Evolutionary conservation across 129 eudicot genomes (phyloP), one percentile per base, ranked within the genome.

Genomic region (Centella asiatica): DNA sequence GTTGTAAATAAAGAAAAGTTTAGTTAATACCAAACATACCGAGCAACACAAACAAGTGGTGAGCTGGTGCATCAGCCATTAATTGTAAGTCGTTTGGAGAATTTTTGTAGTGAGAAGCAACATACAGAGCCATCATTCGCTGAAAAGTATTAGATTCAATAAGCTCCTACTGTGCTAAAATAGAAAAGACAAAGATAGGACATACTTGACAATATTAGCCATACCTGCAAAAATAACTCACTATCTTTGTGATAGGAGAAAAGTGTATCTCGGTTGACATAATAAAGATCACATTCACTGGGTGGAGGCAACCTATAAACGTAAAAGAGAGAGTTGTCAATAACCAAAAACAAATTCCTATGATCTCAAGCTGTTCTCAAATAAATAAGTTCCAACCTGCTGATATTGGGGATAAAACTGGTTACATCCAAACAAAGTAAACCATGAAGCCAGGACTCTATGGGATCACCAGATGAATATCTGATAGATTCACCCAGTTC

Each of bases 11-110:
- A 9, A 45, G 62, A 5, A 28, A 64, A 50, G 37, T 50, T 44
- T 0, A 25, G 42, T 24, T 28, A 31, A 37, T 3, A 55, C 29
- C 24, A 44, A 4, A 37, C 25, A 60, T 86, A 89, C 97, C 97
- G 73, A 90, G 94, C 64, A 90, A 75, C 67, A 90, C 95, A 71
- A 90, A 90, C 71, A 90, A 71, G 80, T 84, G 97, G 80, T 90
- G 95, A 42, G 95, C 97, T 53, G 97, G 95, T 61, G 95, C 95
- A 77, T 90, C 97, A 63, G 97, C 95, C 87, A 90, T 77, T 65
- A 90, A 56, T 76, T 90, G 97, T 58, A 90, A 78, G 78, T 90
- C 97, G 75, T 87, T 83, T 37, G 97, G 97, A 62, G 97, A 90
- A 71, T 90, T 86, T 69, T 90, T 90, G 82, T 84, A 90, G 78